Conservation (phyloP, 768 basidiomycete species). For the Cystofilobasidium capitatum region DNA sequence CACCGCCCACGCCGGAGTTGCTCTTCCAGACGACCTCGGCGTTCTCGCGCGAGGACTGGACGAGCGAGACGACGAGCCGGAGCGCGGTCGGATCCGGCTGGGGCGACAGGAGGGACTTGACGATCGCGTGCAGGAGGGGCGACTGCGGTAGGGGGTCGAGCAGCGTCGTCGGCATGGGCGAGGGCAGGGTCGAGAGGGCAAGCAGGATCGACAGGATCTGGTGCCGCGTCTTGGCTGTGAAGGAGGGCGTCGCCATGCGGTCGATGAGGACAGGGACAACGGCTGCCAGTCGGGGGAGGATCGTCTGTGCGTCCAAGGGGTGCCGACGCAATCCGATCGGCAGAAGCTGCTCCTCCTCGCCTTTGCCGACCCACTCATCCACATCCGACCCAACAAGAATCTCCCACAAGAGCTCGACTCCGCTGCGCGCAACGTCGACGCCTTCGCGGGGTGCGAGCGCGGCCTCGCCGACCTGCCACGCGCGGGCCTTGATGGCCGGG, state of each 20-base stretch:
- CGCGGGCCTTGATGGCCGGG: constrained; percentile 5
- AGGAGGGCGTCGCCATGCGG: constrained; percentile 29
- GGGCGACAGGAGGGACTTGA: background rate
- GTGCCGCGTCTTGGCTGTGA: constrained; percentile 30
- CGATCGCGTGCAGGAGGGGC: constrained; percentile 6
- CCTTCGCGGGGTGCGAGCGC: constrained; percentile 18
- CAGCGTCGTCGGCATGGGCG: background rate
- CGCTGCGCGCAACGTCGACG: constrained; percentile 19
- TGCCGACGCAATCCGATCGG: constrained; percentile 3
- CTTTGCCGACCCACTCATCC: no score
- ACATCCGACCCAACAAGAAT: constrained; percentile 25
- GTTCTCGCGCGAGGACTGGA: constrained; percentile 56
- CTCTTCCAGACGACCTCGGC: constrained; percentile 51
- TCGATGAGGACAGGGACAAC: constrained; percentile 31
- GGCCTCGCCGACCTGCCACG: constrained; percentile 17
- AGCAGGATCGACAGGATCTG: constrained; percentile 34
- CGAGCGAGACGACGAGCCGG: constrained; percentile 51
- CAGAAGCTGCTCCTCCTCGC: constrained; percentile 2
- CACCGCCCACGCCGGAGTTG: constrained; percentile 13
- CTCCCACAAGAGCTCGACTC: constrained; percentile 34
- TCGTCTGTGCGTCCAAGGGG: background rate
- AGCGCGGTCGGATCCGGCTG: constrained; percentile 39
- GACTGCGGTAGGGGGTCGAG: background rate
- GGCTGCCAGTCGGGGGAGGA: constrained; percentile 29
- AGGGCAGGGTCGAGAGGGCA: constrained; percentile 38